A percentile compares a stretch with the other conserved stretches of the same genome.
Conservation (phyloP, 768 basidiomycete genomes). For the Boletus bicolor region DNA sequence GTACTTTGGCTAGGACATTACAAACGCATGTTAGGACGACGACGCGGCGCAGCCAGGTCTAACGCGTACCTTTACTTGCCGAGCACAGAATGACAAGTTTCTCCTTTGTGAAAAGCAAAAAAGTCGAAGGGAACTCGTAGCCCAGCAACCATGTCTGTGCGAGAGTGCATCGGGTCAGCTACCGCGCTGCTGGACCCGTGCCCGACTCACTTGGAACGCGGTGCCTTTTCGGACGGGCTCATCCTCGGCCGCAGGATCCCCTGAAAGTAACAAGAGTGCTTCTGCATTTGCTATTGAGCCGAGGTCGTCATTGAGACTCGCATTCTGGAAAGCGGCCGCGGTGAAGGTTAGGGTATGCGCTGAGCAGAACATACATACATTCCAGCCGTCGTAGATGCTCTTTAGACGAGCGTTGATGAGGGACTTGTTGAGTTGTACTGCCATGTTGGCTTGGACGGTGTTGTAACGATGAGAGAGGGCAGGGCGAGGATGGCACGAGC, state of each 20-base stretch:
- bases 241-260: constrained; percentile 81
- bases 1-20: constrained; percentile 70
- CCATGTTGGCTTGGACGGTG: constrained; percentile 39
- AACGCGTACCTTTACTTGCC: constrained; percentile 72
- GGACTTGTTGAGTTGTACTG: constrained; percentile 68
- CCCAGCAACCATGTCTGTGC: constrained; percentile 91
- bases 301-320: constrained; percentile 68
- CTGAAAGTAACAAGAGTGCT: constrained; percentile 67
- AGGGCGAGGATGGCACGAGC: constrained; percentile 13
- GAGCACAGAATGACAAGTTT: constrained; percentile 81
- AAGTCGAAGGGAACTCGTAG: constrained; percentile 95
- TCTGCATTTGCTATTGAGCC: constrained; percentile 64
- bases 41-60: neutral
- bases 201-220: constrained; percentile 73
- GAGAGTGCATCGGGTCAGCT: constrained; percentile 3
- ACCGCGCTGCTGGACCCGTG: neutral
- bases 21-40: constrained; percentile 12
- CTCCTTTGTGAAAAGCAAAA: constrained; percentile 78
- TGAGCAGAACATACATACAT: constrained; percentile 38
- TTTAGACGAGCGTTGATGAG: constrained; percentile 56
- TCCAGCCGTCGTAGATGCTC: constrained; percentile 60
- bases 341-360: constrained; percentile 11
- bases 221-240: constrained; percentile 89
- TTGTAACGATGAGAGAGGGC: constrained; percentile 1
- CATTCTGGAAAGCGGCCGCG: constrained; percentile 42